Evolutionary conservation across 2,329 filamentous ascomycete genomes (phyloP).

Genomic region (Sporothrix curviconia): DNA sequence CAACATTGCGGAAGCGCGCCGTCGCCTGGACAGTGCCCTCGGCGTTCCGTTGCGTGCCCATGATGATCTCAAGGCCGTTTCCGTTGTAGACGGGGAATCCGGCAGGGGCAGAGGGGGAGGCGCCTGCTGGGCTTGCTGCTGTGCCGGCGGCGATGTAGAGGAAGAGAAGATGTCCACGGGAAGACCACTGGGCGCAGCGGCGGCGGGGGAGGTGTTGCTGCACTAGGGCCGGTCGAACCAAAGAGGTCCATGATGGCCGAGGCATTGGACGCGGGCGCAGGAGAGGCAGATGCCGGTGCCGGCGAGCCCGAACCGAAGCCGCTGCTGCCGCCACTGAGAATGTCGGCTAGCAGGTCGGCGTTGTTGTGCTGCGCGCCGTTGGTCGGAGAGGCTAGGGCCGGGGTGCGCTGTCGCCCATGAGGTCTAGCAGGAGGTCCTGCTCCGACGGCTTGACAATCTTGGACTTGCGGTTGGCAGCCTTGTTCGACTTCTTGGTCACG

Average conservation of each 20-base stretch:
- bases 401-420: slow-evolving; percentile 74
- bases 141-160: slow-evolving; percentile 38
- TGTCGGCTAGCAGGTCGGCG: slow-evolving; percentile 83
- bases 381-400: slow-evolving; percentile 43
- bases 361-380: slow-evolving; percentile 64
- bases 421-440: slow-evolving; percentile 82
- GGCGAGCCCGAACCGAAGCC: slow-evolving; percentile 7
- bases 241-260: slow-evolving; percentile 91
- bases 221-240: slow-evolving; percentile 30
- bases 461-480: slow-evolving; percentile 64
- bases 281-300: slow-evolving; percentile 38
- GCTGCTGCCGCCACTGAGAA: slow-evolving; percentile 70
- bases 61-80: slow-evolving; percentile 73
- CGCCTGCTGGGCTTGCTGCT: slow-evolving; percentile 25
- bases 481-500: slow-evolving; percentile 54
- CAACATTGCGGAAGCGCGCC: slow-evolving; percentile 76
- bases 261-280: slow-evolving; percentile 51
- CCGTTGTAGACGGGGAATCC: slow-evolving; percentile 75
- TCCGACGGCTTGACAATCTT: slow-evolving; percentile 78
- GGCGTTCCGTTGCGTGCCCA: slow-evolving; percentile 77
- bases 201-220: slow-evolving; percentile 33
- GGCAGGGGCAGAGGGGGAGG: slow-evolving; percentile 31
- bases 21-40: slow-evolving; percentile 74
- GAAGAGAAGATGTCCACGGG: slow-evolving; percentile 45
- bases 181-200: slow-evolving; percentile 32